These are phyloP conservation scores for Ustilaginoidea virens DNA, from an alignment of 2,329 filamentous ascomycete species.

Conservation along the genomic window DNA sequence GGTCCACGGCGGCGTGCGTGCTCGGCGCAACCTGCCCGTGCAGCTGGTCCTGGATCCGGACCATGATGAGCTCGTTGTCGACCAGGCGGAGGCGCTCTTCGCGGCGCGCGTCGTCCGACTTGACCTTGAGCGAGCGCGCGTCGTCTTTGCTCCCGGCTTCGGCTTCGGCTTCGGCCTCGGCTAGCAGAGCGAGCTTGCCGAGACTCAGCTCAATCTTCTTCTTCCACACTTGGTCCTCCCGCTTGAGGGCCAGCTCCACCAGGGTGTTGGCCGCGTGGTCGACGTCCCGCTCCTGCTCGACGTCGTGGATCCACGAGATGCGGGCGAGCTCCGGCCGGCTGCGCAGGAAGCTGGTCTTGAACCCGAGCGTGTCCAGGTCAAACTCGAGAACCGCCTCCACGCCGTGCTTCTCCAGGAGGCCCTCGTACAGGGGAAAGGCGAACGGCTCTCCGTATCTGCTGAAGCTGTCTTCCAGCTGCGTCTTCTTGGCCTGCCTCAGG, in stretches of 20 bases:
- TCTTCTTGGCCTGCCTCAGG: constrained; percentile 26
- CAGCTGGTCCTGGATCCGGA: constrained; percentile 65
- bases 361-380: constrained; percentile 48
- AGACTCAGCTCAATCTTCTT: constrained; percentile 88
- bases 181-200: constrained; percentile 66
- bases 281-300: constrained; percentile 62
- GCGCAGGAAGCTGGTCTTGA: constrained; percentile 65
- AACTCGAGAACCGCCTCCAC: constrained; percentile 57
- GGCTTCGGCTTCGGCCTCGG: constrained; percentile 29
- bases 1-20: constrained; percentile 60
- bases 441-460: constrained; percentile 49
- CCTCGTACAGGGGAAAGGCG: constrained; percentile 66
- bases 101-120: constrained; percentile 19
- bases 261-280: constrained; percentile 57
- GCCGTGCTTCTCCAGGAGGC: constrained; percentile 52
- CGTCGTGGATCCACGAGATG: constrained; percentile 89
- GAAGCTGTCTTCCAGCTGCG: constrained; percentile 36
- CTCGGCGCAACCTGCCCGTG: constrained; percentile 55
- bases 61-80: constrained; percentile 49
- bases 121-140: constrained; percentile 17
- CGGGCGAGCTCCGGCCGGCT: constrained; percentile 57
- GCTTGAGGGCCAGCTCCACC: constrained; percentile 49
- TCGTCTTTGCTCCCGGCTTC: background rate
- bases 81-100: constrained; percentile 34
- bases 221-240: constrained; percentile 74